phyloP scores from a whole-genome alignment of 1,284 basidiomycete genomes.

The Ustilago sp. region DNA sequence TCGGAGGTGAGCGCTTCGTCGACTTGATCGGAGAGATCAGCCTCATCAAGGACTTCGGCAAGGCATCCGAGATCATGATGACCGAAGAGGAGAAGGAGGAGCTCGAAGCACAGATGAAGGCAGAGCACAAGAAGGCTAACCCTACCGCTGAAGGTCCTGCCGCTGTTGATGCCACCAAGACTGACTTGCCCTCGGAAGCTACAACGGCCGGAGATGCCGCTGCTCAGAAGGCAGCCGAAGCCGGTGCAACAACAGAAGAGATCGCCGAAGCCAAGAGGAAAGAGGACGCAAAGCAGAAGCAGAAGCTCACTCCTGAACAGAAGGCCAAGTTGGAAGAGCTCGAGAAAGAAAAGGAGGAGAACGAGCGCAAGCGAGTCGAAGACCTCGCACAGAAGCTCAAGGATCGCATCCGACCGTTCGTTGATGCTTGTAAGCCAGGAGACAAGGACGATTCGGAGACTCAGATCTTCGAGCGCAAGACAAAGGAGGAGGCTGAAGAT shows the following conservation, averaged over 20 bases:
- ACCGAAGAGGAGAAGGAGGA: slow-evolving; percentile 91
- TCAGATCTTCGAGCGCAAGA: slow-evolving; percentile 76
- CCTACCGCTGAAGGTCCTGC: slow-evolving; percentile 29
- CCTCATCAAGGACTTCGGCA: slow-evolving; percentile 69
- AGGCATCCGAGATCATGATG: slow-evolving; percentile 72
- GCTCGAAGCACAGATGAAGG: slow-evolving; percentile 79
- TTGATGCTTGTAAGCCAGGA: slow-evolving; percentile 82
- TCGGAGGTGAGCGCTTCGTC: slow-evolving; percentile 68
- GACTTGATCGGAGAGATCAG: slow-evolving; percentile 70
- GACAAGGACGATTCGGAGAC: slow-evolving; percentile 83
- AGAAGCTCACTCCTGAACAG: slow-evolving; percentile 84
- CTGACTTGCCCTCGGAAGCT: slow-evolving; percentile 35
- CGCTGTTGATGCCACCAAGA: slow-evolving; percentile 35
- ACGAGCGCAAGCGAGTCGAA: slow-evolving; percentile 65
- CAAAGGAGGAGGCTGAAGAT: slow-evolving; percentile 90
- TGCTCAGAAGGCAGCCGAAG: slow-evolving; percentile 63
- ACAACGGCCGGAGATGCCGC: slow-evolving; percentile 45
- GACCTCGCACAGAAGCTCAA: slow-evolving; percentile 67
- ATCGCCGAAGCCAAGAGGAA: slow-evolving; percentile 67
- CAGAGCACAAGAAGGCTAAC: slow-evolving; percentile 55
- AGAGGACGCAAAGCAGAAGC: slow-evolving; percentile 70
- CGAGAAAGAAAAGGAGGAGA: slow-evolving; percentile 68
- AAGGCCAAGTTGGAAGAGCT: slow-evolving; percentile 65
- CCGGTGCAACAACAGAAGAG: slow-evolving; percentile 51
- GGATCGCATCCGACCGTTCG: slow-evolving; percentile 68